Percentiles rank a stretch among this genome's conserved stretches.
Evolutionary conservation across 345 rosid species (phyloP).

Genomic region (Reutealis trisperma): DNA sequence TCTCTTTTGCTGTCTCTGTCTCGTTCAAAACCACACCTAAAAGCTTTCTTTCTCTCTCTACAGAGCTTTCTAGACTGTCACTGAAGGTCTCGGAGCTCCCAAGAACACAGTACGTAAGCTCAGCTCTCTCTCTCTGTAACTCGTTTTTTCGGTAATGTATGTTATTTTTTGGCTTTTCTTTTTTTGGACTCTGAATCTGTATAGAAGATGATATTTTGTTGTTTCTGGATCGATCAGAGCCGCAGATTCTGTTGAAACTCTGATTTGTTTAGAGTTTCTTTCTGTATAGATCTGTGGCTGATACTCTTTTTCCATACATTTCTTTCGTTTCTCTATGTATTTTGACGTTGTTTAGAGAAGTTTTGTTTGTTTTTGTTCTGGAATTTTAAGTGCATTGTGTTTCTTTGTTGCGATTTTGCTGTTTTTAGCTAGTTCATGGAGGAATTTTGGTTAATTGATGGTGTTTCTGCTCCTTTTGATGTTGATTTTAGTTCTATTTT

Average conservation of each 20-base stretch:
- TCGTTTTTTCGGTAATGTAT: not conserved
- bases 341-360: not conserved
- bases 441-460: constrained; percentile 10
- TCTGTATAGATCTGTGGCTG: constrained; percentile 35
- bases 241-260: constrained; percentile 4
- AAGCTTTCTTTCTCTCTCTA: not conserved
- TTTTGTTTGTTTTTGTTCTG: not conserved
- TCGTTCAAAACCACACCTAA: not conserved
- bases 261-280: constrained; percentile 20
- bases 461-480: not conserved
- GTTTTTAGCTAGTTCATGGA: constrained; percentile 12
- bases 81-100: constrained; percentile 33
- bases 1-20: constrained; percentile 1
- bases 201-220: not conserved
- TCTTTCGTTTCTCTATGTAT: not conserved
- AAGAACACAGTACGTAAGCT: constrained; percentile 32
- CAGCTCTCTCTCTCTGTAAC: constrained; percentile 5
- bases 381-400: not conserved
- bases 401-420: not conserved
- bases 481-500: not conserved
- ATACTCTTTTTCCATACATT: constrained; percentile 16
- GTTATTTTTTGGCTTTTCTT: not conserved
- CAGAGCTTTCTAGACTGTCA: constrained; percentile 30
- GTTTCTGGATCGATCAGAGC: constrained; percentile 21
- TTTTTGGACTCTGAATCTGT: not conserved